Conservation (phyloP, 192 early-diverging fungal genomes). For the Backusella morwellensis region DNA sequence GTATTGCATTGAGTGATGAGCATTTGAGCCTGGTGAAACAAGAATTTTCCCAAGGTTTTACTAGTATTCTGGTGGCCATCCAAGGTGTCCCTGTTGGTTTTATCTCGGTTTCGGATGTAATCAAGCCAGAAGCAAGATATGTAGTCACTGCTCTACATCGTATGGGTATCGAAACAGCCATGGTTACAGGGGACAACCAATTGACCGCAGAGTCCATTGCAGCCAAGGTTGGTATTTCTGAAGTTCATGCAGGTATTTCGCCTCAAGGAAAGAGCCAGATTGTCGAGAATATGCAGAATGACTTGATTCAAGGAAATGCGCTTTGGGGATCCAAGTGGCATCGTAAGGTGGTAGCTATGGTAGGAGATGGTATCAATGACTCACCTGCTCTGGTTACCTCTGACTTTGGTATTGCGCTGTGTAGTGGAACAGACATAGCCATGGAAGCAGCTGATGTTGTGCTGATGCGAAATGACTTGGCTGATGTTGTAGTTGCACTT, state of each 20-base stretch:
- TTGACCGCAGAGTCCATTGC: slow-evolving; percentile 84
- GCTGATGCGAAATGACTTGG: slow-evolving; percentile 83
- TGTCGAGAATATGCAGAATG: slow-evolving; percentile 66
- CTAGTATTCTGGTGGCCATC: slow-evolving; percentile 76
- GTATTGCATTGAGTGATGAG: slow-evolving; percentile 43
- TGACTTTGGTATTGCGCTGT: slow-evolving; percentile 88
- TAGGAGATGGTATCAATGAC: slow-evolving; percentile 97
- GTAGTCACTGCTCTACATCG: slow-evolving; percentile 66
- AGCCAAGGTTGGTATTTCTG: slow-evolving; percentile 71
- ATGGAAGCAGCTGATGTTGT: slow-evolving; percentile 92
- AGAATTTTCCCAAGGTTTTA: slow-evolving; percentile 71
- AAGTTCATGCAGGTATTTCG: slow-evolving; percentile 87
- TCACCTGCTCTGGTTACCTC: slow-evolving; percentile 83
- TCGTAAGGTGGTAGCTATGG: slow-evolving; percentile 70
- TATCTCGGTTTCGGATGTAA: slow-evolving; percentile 77
- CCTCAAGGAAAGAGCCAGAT: slow-evolving; percentile 86
- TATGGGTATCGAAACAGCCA: slow-evolving; percentile 79
- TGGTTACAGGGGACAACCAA: slow-evolving; percentile 93
- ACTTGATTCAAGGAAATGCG: neutral
- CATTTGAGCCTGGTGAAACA: slow-evolving; percentile 35
- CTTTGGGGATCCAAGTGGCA: neutral
- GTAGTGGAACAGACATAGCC: slow-evolving; percentile 91
- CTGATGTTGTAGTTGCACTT: slow-evolving; percentile 81
- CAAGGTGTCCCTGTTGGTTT: slow-evolving; percentile 59
- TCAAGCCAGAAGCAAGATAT: slow-evolving; percentile 75